Conservation (phyloP, 768 basidiomycete genomes). For the Leucocoprinus sp. region DNA sequence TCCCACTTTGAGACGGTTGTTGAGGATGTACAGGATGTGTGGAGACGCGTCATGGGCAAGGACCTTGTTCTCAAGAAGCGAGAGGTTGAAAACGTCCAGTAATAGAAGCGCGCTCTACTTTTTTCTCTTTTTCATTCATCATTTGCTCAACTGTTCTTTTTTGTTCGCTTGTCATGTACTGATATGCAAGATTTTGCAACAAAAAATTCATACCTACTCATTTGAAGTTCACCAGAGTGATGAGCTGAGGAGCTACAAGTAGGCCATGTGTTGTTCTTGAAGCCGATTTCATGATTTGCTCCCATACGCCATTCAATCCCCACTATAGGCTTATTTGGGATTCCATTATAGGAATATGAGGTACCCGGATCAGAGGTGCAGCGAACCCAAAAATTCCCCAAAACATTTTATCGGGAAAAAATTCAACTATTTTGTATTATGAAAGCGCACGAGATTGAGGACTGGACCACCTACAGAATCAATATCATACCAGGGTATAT, state of each 20-base stretch:
- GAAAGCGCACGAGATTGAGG: too few species aligned
- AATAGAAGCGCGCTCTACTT: slow-evolving; percentile 17
- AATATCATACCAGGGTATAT: slow-evolving; percentile 3
- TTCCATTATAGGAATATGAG: too few species aligned
- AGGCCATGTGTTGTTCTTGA: too few species aligned
- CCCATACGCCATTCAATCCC: too few species aligned
- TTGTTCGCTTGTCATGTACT: slow-evolving; percentile 4
- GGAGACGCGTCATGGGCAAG: slow-evolving; percentile 76
- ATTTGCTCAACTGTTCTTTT: slow-evolving; percentile 1
- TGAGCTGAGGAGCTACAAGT: too few species aligned
- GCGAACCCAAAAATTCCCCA: not conserved
- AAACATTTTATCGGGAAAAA: too few species aligned
- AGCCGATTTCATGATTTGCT: too few species aligned
- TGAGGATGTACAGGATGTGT: slow-evolving; percentile 94
- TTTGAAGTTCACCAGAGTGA: too few species aligned
- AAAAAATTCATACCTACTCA: not conserved
- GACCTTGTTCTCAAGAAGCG: slow-evolving; percentile 85
- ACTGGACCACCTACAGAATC: too few species aligned
- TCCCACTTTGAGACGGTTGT: slow-evolving; percentile 99
- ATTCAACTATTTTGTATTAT: too few species aligned
- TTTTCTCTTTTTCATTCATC: not conserved
- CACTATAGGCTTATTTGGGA: too few species aligned
- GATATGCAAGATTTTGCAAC: slow-evolving; percentile 1
- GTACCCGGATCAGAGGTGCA: too few species aligned
- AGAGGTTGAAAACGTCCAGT: slow-evolving; percentile 60